Evolutionary conservation across 148 eudicot species (phyloP).

Genomic region (Rhododendron williamsianum): DNA sequence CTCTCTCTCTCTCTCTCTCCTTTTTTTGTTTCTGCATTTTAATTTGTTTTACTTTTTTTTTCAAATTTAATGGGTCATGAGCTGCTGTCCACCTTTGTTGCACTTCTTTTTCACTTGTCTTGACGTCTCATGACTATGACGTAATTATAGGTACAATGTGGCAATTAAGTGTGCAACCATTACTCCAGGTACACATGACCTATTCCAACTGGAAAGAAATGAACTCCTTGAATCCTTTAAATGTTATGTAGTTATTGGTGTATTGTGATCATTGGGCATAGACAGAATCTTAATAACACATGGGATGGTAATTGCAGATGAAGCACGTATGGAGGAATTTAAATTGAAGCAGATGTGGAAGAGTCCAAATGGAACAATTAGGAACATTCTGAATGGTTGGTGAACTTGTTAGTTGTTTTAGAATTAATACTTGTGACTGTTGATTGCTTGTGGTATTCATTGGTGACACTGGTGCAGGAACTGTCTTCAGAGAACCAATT

Average conservation of each 20-base stretch:
- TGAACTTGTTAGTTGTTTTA: conserved; percentile 4
- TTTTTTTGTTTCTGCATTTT: background rate
- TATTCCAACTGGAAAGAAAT: background rate
- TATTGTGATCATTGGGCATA: background rate
- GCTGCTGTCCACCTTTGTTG: background rate
- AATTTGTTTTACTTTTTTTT: background rate
- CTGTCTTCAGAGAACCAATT: conserved; percentile 78
- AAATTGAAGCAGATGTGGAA: conserved; percentile 69
- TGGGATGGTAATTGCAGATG: conserved; percentile 35
- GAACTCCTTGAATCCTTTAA: background rate
- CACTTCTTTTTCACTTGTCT: background rate
- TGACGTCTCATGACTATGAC: conserved; percentile 1
- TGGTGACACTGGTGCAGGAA: conserved; percentile 37
- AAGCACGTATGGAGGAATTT: conserved; percentile 63
- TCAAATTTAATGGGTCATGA: background rate
- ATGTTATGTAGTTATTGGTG: background rate
- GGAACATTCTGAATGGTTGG: conserved; percentile 73
- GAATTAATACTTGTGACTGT: background rate
- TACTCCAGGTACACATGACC: conserved; percentile 53
- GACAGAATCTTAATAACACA: background rate
- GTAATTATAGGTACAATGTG: conserved; percentile 59
- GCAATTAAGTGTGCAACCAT: conserved; percentile 83
- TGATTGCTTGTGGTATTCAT: conserved; percentile 5
- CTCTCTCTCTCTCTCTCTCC: background rate
- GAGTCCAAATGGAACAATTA: conserved; percentile 79